phyloP scores from a whole-genome alignment of 2,329 filamentous ascomycete genomes.

The Didymella sp. region DNA sequence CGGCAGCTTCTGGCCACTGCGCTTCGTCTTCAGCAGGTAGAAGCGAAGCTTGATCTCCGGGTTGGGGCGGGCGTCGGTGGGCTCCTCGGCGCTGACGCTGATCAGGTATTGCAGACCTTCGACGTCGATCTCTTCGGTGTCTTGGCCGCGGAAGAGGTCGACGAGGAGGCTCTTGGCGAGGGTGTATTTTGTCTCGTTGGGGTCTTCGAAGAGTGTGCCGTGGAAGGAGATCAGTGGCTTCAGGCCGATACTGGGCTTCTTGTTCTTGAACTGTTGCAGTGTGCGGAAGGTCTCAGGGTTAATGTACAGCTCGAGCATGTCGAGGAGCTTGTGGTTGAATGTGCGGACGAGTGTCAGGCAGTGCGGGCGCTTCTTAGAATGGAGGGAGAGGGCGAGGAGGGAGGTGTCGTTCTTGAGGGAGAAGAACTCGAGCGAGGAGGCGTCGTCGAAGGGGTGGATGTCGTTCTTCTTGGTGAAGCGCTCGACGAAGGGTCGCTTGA shows the following conservation, averaged over 20 bases:
- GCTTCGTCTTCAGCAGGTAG: slow-evolving; percentile 86
- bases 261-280: slow-evolving; percentile 74
- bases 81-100: slow-evolving; percentile 74
- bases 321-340: slow-evolving; percentile 85
- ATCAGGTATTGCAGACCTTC: slow-evolving; percentile 93
- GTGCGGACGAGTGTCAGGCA: slow-evolving; percentile 81
- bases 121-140: slow-evolving; percentile 84
- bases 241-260: slow-evolving; percentile 72
- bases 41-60: slow-evolving; percentile 70
- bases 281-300: slow-evolving; percentile 75
- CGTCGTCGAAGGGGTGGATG: slow-evolving; percentile 92
- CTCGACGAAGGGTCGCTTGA: slow-evolving; percentile 84
- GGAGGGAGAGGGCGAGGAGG: slow-evolving; percentile 81
- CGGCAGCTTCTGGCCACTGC: slow-evolving; percentile 84
- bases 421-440: slow-evolving; percentile 90
- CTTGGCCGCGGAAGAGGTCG: slow-evolving; percentile 89
- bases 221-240: slow-evolving; percentile 93
- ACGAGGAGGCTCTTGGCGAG: slow-evolving; percentile 85
- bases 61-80: slow-evolving; percentile 52
- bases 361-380: slow-evolving; percentile 95
- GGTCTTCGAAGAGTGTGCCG: slow-evolving; percentile 84
- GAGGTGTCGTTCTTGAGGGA: slow-evolving; percentile 94
- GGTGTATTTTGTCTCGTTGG: slow-evolving; percentile 78
- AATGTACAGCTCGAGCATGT: slow-evolving; percentile 92
- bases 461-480: slow-evolving; percentile 98